Evolutionary conservation across 1,139 yeast species (phyloP).

Genomic region (Yamadazyma taylorii): DNA sequence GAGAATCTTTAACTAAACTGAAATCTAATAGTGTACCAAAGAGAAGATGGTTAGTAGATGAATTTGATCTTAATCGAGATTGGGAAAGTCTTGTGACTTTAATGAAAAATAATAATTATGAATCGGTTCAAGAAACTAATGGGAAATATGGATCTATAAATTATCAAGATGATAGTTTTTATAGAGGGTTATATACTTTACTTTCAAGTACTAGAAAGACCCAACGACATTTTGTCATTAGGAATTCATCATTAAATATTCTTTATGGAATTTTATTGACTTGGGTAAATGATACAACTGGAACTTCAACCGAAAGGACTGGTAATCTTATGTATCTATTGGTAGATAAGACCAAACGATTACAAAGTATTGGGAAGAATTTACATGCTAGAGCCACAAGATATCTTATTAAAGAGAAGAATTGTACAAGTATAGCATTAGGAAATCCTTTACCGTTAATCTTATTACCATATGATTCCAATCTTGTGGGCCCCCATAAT

Average conservation of each 20-base stretch:
- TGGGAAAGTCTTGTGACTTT: conserved; percentile 49
- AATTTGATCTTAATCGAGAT: conserved; percentile 52
- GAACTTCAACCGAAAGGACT: conserved; percentile 18
- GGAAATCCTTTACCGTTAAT: conserved; percentile 58
- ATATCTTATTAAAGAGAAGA: conserved; percentile 47
- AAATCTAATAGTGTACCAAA: conserved; percentile 28
- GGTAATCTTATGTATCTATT: conserved; percentile 52
- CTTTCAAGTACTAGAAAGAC: conserved; percentile 25
- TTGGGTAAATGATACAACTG: conserved; percentile 41
- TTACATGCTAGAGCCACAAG: conserved; percentile 56
- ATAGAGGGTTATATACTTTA: conserved; percentile 32
- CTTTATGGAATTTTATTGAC: conserved; percentile 60
- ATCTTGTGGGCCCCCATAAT: conserved; percentile 14
- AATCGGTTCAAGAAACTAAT: conserved; percentile 9
- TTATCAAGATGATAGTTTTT: conserved; percentile 31
- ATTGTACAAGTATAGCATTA: conserved; percentile 42
- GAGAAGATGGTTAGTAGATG: conserved; percentile 63
- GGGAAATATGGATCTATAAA: conserved; percentile 17
- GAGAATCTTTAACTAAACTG: conserved; percentile 5
- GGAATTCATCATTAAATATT: conserved; percentile 58
- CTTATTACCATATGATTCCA: conserved; percentile 37
- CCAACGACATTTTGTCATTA: conserved; percentile 57
- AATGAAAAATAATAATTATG: conserved; percentile 31
- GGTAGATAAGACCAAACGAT: conserved; percentile 57
- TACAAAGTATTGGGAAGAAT: conserved; percentile 59